Percentiles rank a stretch among this genome's conserved stretches.
Conservation (phyloP, 1,139 yeast genomes). For the Protomyces inouyei region DNA sequence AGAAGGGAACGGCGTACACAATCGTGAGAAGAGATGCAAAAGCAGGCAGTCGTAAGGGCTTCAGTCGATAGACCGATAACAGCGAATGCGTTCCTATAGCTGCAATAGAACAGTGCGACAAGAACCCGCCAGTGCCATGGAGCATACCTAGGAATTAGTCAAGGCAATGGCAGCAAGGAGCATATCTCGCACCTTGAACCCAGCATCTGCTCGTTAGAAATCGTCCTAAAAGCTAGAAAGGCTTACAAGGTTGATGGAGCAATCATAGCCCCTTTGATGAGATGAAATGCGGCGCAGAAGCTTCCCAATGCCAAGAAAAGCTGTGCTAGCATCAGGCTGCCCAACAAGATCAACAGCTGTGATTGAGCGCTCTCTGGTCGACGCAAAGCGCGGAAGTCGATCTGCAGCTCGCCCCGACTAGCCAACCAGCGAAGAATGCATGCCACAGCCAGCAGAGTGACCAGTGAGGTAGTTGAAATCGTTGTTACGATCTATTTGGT, state of each 20-base stretch:
- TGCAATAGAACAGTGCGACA: neutral
- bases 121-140: neutral
- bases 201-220: neutral
- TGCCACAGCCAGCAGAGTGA: neutral
- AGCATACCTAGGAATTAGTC: neutral
- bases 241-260: neutral
- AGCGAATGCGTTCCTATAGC: neutral
- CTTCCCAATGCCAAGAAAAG: neutral
- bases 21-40: neutral
- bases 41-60: neutral
- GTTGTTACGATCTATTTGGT: neutral
- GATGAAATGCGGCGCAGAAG: neutral
- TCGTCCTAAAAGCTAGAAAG: too few relatives aligned
- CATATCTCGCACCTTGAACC: neutral
- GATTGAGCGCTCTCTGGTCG: neutral
- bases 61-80: neutral
- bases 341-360: neutral
- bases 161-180: neutral
- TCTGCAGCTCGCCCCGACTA: neutral
- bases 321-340: neutral
- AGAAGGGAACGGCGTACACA: neutral
- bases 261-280: neutral
- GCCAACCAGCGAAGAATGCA: neutral
- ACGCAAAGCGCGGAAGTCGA: neutral
- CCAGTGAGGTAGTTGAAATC: neutral